A percentile compares a stretch with the other conserved stretches of the same genome.
phyloP scores from a whole-genome alignment of 2,329 filamentous ascomycete genomes.

The Xylariaceae sp. region DNA sequence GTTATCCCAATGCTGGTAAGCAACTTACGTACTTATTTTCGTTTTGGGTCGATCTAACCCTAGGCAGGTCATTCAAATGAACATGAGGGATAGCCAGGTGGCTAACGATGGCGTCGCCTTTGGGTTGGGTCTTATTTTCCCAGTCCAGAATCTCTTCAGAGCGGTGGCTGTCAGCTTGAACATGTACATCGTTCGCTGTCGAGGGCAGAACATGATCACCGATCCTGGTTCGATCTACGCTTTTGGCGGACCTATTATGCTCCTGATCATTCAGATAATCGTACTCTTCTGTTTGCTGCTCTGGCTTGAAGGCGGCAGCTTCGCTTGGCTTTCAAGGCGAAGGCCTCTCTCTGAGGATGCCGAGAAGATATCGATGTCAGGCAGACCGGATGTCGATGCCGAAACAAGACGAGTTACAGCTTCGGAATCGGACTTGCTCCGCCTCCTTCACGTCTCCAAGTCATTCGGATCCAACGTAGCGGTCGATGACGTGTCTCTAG shows the following conservation, averaged over 20 bases:
- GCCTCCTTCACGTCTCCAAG: slow-evolving; percentile 70
- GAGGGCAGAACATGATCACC: slow-evolving; percentile 43
- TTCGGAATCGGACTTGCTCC: slow-evolving; percentile 48
- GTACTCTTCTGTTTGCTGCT: slow-evolving; percentile 64
- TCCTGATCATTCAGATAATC: slow-evolving; percentile 65
- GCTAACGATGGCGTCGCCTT: slow-evolving; percentile 61
- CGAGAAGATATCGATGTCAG: slow-evolving; percentile 28
- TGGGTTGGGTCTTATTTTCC: slow-evolving; percentile 60
- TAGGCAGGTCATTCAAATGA: slow-evolving; percentile 22
- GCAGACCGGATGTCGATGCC: slow-evolving; percentile 34
- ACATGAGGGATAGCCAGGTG: slow-evolving; percentile 39
- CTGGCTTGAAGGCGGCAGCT: slow-evolving; percentile 66
- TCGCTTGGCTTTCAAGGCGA: slow-evolving; percentile 40
- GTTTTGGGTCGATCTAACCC: not conserved
- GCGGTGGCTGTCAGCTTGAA: slow-evolving; percentile 64
- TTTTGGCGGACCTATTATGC: slow-evolving; percentile 71
- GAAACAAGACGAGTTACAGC: slow-evolving; percentile 35
- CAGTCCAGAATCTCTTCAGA: slow-evolving; percentile 62
- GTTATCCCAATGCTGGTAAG: slow-evolving; percentile 33
- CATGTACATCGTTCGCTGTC: slow-evolving; percentile 63
- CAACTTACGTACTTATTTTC: not conserved
- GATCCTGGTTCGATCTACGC: slow-evolving; percentile 61
- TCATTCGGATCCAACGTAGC: slow-evolving; percentile 65
- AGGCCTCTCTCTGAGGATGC: slow-evolving; percentile 28
- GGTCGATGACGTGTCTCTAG: slow-evolving; percentile 73